Evolutionary conservation across 176 grass and related monocot genomes (phyloP), one percentile per base, ranked within the genome.

Genomic region (Triticum turgidum): DNA sequence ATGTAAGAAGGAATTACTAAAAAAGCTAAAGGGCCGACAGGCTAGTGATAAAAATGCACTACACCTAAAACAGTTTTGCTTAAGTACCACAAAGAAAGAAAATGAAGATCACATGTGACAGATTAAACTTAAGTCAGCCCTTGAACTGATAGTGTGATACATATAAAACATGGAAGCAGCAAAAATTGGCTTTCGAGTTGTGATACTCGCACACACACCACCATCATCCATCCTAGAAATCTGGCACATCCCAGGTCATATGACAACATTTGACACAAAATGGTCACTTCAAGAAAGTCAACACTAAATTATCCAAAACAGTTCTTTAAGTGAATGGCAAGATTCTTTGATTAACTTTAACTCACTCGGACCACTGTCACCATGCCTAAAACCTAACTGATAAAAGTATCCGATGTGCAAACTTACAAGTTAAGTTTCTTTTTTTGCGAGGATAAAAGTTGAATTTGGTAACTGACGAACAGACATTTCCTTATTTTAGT

Each of bases 201-300:
- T 41, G 30, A 68, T 41, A 20, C 33, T 29, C 4, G 13, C 11
- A 65, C 63, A 27, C 63, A 27, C 5, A 14, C 9, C 32, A 58
- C 45, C 5, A 86, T 29, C 30, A 86, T 41, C 63, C 44, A 77
- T 77, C 75, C 62, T 30, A 15, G 15, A 86, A 73, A 3, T 45
- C 21, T 64, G 78, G n/a, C 58, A 87, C n/a, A 75, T 49, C 7
- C 1, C 34, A 47, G 7, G 20, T 35, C 51, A 80, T 72, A 73
- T 73, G 22, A 80, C 13, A 80, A 34, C 65, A 65, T 80, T 80
- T 64, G 20, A 80, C 20, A 44, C 14, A 21, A 22, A 5, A 58
- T 79, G 76, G 34, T 72, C 30, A 62, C 30, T 77, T 65, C 10
- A 71, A 88, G 38, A 1, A 72, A 72, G 1, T 52, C 47, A 49